A percentile compares a stretch with the other conserved stretches of the same genome.
These are phyloP conservation scores for Rhizopus sp. DNA, from an alignment of 371 early-diverging fungal genomes.

Conservation along the genomic window DNA sequence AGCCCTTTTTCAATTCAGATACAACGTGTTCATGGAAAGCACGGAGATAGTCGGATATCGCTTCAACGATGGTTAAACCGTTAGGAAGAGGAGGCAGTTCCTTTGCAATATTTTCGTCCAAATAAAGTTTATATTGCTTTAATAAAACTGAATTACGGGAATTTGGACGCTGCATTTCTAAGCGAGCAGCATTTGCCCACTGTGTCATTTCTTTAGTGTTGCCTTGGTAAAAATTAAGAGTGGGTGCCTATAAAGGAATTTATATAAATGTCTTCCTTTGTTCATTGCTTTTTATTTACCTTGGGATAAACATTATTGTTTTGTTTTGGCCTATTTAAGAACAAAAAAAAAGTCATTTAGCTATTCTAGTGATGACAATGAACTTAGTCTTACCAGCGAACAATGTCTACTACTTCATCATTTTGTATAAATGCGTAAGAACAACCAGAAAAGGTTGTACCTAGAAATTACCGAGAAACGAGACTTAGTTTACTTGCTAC, in stretches of 20 bases:
- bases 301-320: slow-evolving; percentile 61
- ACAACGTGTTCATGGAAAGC: slow-evolving; percentile 48
- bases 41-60: slow-evolving; percentile 51
- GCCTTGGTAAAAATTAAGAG: slow-evolving; percentile 52
- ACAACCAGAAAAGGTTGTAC: slow-evolving; percentile 54
- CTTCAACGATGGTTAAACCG: slow-evolving; percentile 47
- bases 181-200: slow-evolving; percentile 37
- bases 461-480: slow-evolving; percentile 20
- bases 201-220: slow-evolving; percentile 50
- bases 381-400: slow-evolving; percentile 45
- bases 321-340: slow-evolving; percentile 54
- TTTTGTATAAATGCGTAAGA: slow-evolving; percentile 54
- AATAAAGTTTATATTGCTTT: slow-evolving; percentile 50
- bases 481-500: background rate
- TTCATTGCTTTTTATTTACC: slow-evolving; percentile 24
- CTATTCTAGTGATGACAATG: background rate
- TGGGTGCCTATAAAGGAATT: slow-evolving; percentile 38
- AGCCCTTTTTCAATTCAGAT: slow-evolving; percentile 41
- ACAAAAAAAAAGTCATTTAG: background rate
- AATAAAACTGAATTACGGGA: slow-evolving; percentile 40
- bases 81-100: slow-evolving; percentile 45
- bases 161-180: slow-evolving; percentile 31
- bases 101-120: slow-evolving; percentile 47
- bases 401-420: slow-evolving; percentile 63
- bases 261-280: background rate